A percentile compares a stretch with the other conserved stretches of the same genome.
Evolutionary conservation across 1,139 yeast species (phyloP).

Genomic region (Taiozyma sp.): DNA sequence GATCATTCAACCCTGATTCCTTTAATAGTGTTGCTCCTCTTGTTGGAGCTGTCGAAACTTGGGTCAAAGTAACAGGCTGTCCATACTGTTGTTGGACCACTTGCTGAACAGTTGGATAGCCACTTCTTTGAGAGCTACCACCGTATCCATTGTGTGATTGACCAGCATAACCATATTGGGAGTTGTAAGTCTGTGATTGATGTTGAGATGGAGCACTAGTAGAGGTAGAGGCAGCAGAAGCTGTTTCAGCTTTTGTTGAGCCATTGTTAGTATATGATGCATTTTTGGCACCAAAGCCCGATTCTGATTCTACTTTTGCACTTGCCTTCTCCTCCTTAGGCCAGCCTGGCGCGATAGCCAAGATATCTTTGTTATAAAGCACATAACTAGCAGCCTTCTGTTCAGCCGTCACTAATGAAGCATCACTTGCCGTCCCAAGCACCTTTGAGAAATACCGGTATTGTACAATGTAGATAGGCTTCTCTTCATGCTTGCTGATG

Average conservation of each 20-base stretch:
- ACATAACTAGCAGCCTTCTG: constrained; percentile 6
- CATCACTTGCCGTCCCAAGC: constrained; percentile 9
- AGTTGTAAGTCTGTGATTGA: neutral
- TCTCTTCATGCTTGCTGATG: neutral
- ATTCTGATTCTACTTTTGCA: neutral
- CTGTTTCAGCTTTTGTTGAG: neutral
- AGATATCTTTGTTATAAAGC: neutral
- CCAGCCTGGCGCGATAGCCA: neutral
- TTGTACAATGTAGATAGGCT: constrained; percentile 6
- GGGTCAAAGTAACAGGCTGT: neutral
- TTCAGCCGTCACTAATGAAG: constrained; percentile 9
- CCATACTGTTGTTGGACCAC: neutral
- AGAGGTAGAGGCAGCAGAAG: neutral
- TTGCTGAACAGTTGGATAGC: neutral
- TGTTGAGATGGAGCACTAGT: neutral
- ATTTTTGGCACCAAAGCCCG: neutral
- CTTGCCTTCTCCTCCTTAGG: neutral
- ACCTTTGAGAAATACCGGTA: constrained; percentile 1
- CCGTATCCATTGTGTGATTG: neutral
- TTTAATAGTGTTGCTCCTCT: neutral
- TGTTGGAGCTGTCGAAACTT: neutral
- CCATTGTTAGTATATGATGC: neutral
- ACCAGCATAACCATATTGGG: neutral
- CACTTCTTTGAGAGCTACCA: neutral
- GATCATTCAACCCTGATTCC: neutral